Conservation (phyloP, 176 grass and related monocot species). For the Carex pumila region DNA sequence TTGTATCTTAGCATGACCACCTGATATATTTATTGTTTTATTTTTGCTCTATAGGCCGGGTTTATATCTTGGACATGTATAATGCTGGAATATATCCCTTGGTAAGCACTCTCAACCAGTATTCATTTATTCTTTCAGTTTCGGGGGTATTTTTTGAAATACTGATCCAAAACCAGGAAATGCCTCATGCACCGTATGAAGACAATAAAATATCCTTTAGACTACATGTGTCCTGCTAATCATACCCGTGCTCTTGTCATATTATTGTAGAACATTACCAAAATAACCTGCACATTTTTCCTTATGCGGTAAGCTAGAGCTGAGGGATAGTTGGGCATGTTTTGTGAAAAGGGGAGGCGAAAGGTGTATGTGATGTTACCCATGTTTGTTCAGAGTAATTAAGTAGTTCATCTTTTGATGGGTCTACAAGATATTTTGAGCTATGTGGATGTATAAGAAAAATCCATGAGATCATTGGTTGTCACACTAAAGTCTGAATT, state of each 20-base stretch:
- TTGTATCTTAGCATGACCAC: not conserved
- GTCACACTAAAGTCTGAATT: too few species aligned
- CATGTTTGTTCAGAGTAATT: not conserved
- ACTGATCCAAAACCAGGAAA: not conserved
- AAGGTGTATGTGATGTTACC: not conserved
- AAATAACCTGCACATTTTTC: not conserved
- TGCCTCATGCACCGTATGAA: not conserved
- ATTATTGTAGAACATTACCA: not conserved
- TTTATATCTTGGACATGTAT: conserved; percentile 97
- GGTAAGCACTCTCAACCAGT: conserved; percentile 40
- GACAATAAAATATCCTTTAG: not conserved
- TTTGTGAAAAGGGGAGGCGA: too few species aligned
- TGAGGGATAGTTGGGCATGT: not conserved
- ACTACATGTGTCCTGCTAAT: not conserved
- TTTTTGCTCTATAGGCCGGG: conserved; percentile 32
- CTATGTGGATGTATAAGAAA: not conserved
- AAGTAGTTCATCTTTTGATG: not conserved
- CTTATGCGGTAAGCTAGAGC: not conserved
- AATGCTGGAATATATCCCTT: conserved; percentile 94
- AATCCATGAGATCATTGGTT: not conserved
- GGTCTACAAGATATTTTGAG: not conserved
- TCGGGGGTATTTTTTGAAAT: too few species aligned
- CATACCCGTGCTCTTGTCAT: not conserved
- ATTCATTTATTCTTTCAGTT: not conserved
- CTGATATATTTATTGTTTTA: not conserved